Base-by-base conservation (phyloP, 345 rosid species). In the Luvunga scandens region DNA sequence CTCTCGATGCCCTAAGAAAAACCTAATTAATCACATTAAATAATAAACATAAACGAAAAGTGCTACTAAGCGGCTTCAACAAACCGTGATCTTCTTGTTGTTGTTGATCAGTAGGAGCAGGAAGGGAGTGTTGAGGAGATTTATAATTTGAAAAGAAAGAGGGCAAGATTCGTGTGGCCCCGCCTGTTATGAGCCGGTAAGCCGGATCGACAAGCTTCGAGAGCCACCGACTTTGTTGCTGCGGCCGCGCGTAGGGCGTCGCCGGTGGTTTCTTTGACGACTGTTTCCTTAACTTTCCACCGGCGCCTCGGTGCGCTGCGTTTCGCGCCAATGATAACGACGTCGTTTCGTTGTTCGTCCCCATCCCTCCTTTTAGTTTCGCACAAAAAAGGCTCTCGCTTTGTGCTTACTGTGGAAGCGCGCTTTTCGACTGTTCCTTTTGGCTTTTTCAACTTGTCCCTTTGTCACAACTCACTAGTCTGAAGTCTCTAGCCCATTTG, bases 141-240 rank as follows among this genome's bases (percentile, higher is more conserved):
- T 81, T 83, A 42, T 18, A 53, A 53, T 19, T 53, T 16, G 90
- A 81, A 84, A 94, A 93, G 81, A 94, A 79, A 69, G 90, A 88
- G 16, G 97, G 97, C 33, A 94, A 82, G 30, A 94, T 62, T 38
- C 78, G 84, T 56, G 87, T 86, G 79, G 94, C 96, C 60, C 98
- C 94, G 75, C 88, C 87, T 62, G 90, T 74, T 16, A 94, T 82
- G 38, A 93, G 85, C 73, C 92, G 94, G 82, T 72, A 83, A 78
- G 97, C 98, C 39, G 98, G 98, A 81, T 93, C 89, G 70, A 94
- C 90, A 21, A 91, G 80, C 90, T 82, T 93, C 69, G 93, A 91
- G 72, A 93, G 83, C 91, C 96, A 90, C 10, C 89, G 86, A 71
- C 88, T 71, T 42, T 87, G 85, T 80, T 83, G 87, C 38, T 78